A percentile compares a stretch with the other conserved stretches of the same genome.
Evolutionary conservation across 2,329 filamentous ascomycete species (phyloP).

Genomic region (Trichoderma arundinaceum): DNA sequence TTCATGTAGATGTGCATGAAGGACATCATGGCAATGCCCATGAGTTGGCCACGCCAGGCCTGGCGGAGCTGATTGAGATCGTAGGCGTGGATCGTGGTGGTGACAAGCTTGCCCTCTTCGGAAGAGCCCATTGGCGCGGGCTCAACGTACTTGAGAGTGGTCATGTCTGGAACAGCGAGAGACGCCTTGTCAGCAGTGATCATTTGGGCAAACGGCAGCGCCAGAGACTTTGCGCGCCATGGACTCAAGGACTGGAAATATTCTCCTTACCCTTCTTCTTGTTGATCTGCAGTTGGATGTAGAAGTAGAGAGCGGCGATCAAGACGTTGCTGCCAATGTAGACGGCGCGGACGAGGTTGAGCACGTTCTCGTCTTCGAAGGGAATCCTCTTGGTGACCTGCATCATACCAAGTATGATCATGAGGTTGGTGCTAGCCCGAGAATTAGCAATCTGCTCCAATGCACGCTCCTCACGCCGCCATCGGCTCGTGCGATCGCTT

Average conservation of each 20-base stretch:
- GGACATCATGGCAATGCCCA: conserved; percentile 97
- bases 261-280: conserved; percentile 87
- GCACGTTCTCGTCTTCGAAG: conserved; percentile 78
- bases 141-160: conserved; percentile 98
- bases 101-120: conserved; percentile 95
- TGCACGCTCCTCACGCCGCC: conserved; percentile 14
- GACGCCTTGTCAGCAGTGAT: background rate
- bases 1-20: conserved; percentile 99
- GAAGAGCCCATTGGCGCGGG: conserved; percentile 89
- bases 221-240: background rate
- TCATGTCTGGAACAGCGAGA: conserved; percentile 70
- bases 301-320: conserved; percentile 84
- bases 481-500: conserved; percentile 6
- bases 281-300: conserved; percentile 84
- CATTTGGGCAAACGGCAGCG: conserved; percentile 15
- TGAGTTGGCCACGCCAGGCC: conserved; percentile 87
- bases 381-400: conserved; percentile 95
- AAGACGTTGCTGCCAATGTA: conserved; percentile 73
- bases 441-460: conserved; percentile 35
- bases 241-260: background rate
- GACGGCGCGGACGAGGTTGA: conserved; percentile 61
- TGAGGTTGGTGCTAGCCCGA: conserved; percentile 75
- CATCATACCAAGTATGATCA: conserved; percentile 98
- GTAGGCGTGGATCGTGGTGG: conserved; percentile 95
- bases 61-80: conserved; percentile 84